These are phyloP conservation scores for Teratosphaeria zuluensis DNA, from an alignment of 2,329 filamentous ascomycete genomes.

Conservation along the genomic window DNA sequence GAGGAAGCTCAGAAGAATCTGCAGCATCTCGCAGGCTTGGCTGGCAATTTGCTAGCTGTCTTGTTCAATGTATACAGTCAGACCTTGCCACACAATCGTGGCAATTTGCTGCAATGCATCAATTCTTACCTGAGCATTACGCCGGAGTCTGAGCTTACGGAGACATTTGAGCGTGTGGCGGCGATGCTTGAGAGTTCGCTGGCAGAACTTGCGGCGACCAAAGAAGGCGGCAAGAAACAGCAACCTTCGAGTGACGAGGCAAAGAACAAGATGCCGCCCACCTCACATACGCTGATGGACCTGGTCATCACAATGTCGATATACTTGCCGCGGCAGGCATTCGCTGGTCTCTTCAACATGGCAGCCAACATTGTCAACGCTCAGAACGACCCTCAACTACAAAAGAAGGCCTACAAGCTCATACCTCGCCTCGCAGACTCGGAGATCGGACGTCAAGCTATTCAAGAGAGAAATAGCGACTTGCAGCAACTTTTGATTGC, in stretches of 20 bases:
- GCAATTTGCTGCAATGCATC: constrained; percentile 85
- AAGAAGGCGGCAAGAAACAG: constrained; percentile 51
- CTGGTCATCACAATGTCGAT: constrained; percentile 92
- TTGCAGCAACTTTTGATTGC: constrained; percentile 72
- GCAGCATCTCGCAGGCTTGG: constrained; percentile 65
- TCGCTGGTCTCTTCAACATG: constrained; percentile 75
- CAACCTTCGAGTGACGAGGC: constrained; percentile 33
- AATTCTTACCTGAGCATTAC: constrained; percentile 83
- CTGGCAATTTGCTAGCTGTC: constrained; percentile 84
- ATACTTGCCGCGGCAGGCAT: constrained; percentile 82
- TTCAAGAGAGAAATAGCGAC: constrained; percentile 65
- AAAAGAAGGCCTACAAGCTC: constrained; percentile 98
- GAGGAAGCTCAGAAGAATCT: constrained; percentile 69
- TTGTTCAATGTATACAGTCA: constrained; percentile 99
- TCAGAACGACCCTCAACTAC: constrained; percentile 76
- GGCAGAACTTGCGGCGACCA: constrained; percentile 48
- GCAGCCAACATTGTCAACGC: constrained; percentile 73
- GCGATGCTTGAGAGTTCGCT: constrained; percentile 71
- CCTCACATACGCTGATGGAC: constrained; percentile 91
- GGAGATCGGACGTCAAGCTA: constrained; percentile 62
- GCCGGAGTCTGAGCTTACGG: constrained; percentile 57
- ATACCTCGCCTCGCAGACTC: constrained; percentile 84
- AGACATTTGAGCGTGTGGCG: constrained; percentile 81
- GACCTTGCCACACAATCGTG: constrained; percentile 84
- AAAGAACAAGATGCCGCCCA: constrained; percentile 75